Conservation (phyloP, 306 rosid genomes). For the Potentilla sterilis region DNA sequence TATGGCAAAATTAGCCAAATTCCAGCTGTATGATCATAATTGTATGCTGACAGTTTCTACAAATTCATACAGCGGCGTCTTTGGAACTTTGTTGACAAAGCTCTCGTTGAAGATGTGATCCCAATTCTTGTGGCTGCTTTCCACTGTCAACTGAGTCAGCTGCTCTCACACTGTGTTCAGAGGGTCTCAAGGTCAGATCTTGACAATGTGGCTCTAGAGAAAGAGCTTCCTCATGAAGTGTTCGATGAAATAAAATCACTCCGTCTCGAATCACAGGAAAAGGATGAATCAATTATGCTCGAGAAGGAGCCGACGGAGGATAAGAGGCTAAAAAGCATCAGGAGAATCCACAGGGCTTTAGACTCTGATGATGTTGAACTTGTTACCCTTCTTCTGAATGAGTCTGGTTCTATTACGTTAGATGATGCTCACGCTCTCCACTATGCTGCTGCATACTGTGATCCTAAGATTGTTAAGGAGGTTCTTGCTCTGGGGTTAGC, state of each 20-base stretch:
- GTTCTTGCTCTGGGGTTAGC: conserved; percentile 61
- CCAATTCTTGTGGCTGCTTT: conserved; percentile 69
- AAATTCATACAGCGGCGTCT: conserved; percentile 71
- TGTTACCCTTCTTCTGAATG: conserved; percentile 65
- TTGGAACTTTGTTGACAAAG: conserved; percentile 77
- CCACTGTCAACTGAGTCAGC: conserved; percentile 62
- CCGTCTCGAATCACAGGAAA: conserved; percentile 36
- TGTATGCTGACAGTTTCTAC: conserved; percentile 12
- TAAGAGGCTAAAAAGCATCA: conserved; percentile 40
- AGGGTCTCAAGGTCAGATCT: conserved; percentile 71
- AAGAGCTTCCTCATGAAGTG: conserved; percentile 69
- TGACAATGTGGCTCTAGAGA: conserved; percentile 58
- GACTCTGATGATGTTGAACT: conserved; percentile 94
- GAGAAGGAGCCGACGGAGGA: conserved; percentile 45
- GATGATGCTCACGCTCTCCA: conserved; percentile 79
- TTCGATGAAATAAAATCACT: conserved; percentile 46
- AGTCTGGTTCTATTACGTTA: conserved; percentile 62
- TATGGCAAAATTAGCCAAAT: background rate
- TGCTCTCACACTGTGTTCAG: conserved; percentile 57
- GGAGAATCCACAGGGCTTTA: conserved; percentile 67
- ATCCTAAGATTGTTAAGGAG: conserved; percentile 76
- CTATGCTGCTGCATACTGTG: conserved; percentile 82
- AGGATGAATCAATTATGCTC: conserved; percentile 30
- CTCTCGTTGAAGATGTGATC: conserved; percentile 78
- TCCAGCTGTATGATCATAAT: conserved; percentile 3